These are phyloP conservation scores for Aureobasidium sp. DNA, from an alignment of 2,329 filamentous ascomycete species.

Conservation along the genomic window DNA sequence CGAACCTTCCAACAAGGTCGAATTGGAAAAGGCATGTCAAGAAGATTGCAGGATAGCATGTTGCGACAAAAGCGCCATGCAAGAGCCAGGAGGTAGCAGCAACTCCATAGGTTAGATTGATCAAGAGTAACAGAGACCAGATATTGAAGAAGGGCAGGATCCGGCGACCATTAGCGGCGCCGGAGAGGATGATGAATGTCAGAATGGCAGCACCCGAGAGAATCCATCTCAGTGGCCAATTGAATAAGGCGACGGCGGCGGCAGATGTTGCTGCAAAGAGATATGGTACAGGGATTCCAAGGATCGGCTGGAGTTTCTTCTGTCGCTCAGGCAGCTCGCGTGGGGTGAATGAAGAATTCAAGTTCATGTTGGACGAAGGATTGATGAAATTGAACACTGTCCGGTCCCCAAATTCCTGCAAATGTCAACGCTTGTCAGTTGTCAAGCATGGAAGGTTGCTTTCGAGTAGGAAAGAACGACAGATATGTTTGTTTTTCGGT, in stretches of 20 bases:
- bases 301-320: slow-evolving; percentile 11
- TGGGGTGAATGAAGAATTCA: neutral
- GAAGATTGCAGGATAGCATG: slow-evolving; percentile 35
- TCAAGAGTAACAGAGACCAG: slow-evolving; percentile 38
- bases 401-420: neutral
- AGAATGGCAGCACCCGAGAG: slow-evolving; percentile 35
- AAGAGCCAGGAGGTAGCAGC: slow-evolving; percentile 46
- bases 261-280: slow-evolving; percentile 14
- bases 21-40: slow-evolving; percentile 42
- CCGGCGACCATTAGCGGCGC: slow-evolving; percentile 26
- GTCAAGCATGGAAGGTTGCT: neutral
- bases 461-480: neutral
- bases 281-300: slow-evolving; percentile 8
- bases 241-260: slow-evolving; percentile 16
- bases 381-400: neutral
- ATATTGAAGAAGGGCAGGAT: slow-evolving; percentile 37
- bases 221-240: slow-evolving; percentile 30
- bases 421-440: neutral
- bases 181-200: slow-evolving; percentile 28
- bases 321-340: slow-evolving; percentile 4
- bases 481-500: neutral
- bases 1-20: slow-evolving; percentile 28
- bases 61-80: slow-evolving; percentile 33
- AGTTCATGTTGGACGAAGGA: neutral
- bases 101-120: slow-evolving; percentile 41